phyloP scores from a whole-genome alignment of 116 monocot species.

The Cymodocea nodosa region DNA sequence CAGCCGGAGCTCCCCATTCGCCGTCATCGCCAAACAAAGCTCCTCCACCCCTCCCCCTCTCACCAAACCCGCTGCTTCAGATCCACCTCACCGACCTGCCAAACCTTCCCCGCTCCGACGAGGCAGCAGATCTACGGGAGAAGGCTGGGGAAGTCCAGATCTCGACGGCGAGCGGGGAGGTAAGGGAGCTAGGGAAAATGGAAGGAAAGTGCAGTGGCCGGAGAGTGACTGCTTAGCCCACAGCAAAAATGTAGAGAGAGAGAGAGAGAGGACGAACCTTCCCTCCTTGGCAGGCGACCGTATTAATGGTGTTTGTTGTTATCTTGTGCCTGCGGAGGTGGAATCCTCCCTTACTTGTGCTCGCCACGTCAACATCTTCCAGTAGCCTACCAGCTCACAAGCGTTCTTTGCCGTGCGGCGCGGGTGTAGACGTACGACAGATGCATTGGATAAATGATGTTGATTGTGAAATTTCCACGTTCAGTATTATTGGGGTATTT shows the following conservation, averaged over 20 bases:
- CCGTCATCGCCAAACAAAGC: conserved; percentile 2
- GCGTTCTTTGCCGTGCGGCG: too few relatives aligned
- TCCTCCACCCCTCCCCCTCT: neutral
- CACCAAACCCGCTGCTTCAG: neutral
- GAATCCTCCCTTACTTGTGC: neutral
- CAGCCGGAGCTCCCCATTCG: conserved; percentile 7
- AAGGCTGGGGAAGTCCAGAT: neutral
- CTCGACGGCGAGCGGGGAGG: too few relatives aligned
- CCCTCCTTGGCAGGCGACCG: neutral
- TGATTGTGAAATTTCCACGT: too few relatives aligned
- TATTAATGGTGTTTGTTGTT: conserved; percentile 7
- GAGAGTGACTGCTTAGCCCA: neutral
- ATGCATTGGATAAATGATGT: too few relatives aligned
- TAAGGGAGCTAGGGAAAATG: neutral
- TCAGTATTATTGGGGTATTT: too few relatives aligned
- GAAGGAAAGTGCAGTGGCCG: neutral
- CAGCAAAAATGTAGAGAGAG: neutral
- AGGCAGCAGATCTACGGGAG: conserved; percentile 4
- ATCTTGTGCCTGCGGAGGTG: conserved; percentile 3
- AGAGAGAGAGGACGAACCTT: neutral
- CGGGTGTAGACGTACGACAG: too few relatives aligned
- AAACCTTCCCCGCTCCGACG: too few relatives aligned
- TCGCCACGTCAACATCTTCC: too few relatives aligned
- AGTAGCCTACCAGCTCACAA: too few relatives aligned
- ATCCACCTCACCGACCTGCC: too few relatives aligned